phyloP scores from a whole-genome alignment of 1,139 yeast species.

The Insectozyma bohioensis region DNA sequence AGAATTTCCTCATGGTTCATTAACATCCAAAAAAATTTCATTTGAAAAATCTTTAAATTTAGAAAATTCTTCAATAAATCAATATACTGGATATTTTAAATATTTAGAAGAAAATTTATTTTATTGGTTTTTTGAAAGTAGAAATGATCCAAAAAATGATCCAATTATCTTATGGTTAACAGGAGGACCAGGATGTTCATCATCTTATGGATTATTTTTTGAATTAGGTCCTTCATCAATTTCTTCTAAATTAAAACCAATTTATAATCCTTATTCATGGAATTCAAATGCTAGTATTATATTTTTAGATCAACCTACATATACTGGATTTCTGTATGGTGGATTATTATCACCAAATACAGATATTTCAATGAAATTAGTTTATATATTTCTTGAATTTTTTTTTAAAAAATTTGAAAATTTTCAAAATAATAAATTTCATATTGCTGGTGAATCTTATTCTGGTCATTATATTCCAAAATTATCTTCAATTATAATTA shows the following conservation, averaged over 20 bases:
- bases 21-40: too few relatives aligned
- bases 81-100: slow-evolving; percentile 85
- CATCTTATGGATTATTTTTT: slow-evolving; percentile 42
- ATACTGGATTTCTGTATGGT: slow-evolving; percentile 74
- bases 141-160: slow-evolving; percentile 45
- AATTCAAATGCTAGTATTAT: slow-evolving; percentile 45
- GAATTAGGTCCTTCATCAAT: slow-evolving; percentile 45
- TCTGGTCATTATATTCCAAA: slow-evolving; percentile 95
- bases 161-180: slow-evolving; percentile 47
- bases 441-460: slow-evolving; percentile 92
- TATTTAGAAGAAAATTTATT: slow-evolving; percentile 76
- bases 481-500: neutral
- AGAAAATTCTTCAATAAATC: slow-evolving; percentile 49
- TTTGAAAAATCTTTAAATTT: slow-evolving; percentile 4
- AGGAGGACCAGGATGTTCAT: slow-evolving; percentile 50
- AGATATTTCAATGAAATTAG: slow-evolving; percentile 82
- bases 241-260: slow-evolving; percentile 33
- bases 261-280: slow-evolving; percentile 42
- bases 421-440: slow-evolving; percentile 33
- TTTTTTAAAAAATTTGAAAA: slow-evolving; percentile 86
- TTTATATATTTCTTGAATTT: slow-evolving; percentile 66
- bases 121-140: slow-evolving; percentile 45
- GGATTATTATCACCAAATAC: slow-evolving; percentile 54
- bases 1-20: too few relatives aligned
- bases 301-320: slow-evolving; percentile 47